Evolutionary conservation across 2,329 filamentous ascomycete species (phyloP).

Genomic region (Elsinoe fawcettii): DNA sequence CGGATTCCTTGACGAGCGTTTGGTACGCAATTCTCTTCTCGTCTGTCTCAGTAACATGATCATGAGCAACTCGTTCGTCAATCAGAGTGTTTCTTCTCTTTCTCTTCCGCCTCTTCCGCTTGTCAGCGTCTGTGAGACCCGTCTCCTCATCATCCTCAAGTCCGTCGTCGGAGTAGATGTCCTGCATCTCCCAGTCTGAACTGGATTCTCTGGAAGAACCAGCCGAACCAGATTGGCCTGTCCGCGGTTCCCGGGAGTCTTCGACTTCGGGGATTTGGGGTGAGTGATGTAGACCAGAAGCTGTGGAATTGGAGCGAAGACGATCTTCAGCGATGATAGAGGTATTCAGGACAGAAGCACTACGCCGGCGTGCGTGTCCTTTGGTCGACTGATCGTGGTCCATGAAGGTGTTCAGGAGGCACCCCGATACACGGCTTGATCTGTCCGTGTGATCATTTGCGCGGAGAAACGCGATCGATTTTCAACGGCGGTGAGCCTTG

Average conservation of each 20-base stretch:
- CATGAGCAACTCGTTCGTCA: conserved; percentile 60
- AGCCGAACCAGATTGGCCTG: conserved; percentile 13
- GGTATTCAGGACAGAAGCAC: conserved; percentile 13
- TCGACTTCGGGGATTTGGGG: conserved; percentile 28
- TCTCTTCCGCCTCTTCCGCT: conserved; percentile 57
- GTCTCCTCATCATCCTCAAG: conserved; percentile 80
- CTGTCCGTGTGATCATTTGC: conserved; percentile 10
- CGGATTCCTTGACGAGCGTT: conserved; percentile 59
- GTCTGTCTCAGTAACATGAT: conserved; percentile 55
- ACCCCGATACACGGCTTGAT: neutral
- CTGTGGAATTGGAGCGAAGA: conserved; percentile 15
- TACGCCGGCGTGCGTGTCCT: conserved; percentile 16
- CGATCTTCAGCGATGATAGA: neutral
- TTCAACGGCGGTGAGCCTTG: conserved; percentile 6
- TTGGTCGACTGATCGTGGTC: conserved; percentile 13
- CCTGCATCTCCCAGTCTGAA: conserved; percentile 50
- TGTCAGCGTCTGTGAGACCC: conserved; percentile 68
- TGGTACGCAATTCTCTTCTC: conserved; percentile 71
- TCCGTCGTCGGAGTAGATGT: conserved; percentile 59
- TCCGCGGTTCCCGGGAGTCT: conserved; percentile 16
- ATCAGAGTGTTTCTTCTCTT: conserved; percentile 58
- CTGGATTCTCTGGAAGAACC: conserved; percentile 26
- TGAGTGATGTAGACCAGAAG: conserved; percentile 14
- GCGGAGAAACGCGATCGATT: conserved; percentile 1
- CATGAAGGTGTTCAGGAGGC: conserved; percentile 13